These are phyloP conservation scores for Delitschia confertaspora DNA, from an alignment of 495 filamentous ascomycete genomes.

Conservation along the genomic window DNA sequence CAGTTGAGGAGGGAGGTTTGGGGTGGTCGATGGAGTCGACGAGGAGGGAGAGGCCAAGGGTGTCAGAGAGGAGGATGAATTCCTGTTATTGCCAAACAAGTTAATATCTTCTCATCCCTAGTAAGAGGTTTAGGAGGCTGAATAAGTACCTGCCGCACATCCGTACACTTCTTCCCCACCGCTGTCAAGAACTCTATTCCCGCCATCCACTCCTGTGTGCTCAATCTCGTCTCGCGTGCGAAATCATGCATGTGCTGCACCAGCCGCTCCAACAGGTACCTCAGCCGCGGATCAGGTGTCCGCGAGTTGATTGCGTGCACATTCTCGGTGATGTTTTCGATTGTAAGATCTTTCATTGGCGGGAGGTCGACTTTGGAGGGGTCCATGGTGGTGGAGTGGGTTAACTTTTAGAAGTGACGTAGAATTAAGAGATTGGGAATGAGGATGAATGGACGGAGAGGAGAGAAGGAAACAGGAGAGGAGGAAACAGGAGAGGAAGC, in stretches of 20 bases:
- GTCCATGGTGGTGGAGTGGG: slow-evolving; percentile 19
- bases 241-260: slow-evolving; percentile 39
- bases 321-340: slow-evolving; percentile 41
- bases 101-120: not conserved
- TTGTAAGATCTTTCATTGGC: slow-evolving; percentile 37
- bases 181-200: slow-evolving; percentile 36
- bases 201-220: slow-evolving; percentile 37
- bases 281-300: slow-evolving; percentile 31
- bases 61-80: slow-evolving; percentile 90
- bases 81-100: too few relatives aligned
- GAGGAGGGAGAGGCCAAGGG: slow-evolving; percentile 80
- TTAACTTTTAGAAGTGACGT: not conserved
- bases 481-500: too few relatives aligned
- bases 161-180: slow-evolving; percentile 38
- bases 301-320: slow-evolving; percentile 37
- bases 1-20: slow-evolving; percentile 64
- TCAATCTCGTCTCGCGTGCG: slow-evolving; percentile 36
- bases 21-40: slow-evolving; percentile 91
- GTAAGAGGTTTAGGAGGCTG: not conserved
- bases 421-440: not conserved
- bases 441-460: too few relatives aligned
- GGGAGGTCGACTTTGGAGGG: slow-evolving; percentile 28
- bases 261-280: slow-evolving; percentile 36
- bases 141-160: slow-evolving; percentile 34
- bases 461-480: too few relatives aligned